Evolutionary conservation across 2,329 filamentous ascomycete species (phyloP).

Genomic region (Aspergillus sp.): DNA sequence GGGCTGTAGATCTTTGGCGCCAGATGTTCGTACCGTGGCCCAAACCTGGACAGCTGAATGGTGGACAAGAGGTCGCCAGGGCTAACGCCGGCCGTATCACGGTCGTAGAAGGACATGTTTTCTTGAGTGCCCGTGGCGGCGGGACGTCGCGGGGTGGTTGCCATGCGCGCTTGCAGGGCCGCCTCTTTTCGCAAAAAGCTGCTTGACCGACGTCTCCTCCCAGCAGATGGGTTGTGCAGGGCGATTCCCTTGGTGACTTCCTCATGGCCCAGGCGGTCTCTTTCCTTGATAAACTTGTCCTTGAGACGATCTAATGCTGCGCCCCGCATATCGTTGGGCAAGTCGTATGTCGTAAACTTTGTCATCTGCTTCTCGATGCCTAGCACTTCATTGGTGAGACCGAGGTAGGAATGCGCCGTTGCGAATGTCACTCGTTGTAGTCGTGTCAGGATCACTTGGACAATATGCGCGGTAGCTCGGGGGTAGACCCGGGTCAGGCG

Average conservation of each 20-base stretch:
- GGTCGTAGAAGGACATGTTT: conserved; percentile 22
- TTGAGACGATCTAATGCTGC: conserved; percentile 80
- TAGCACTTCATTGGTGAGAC: conserved; percentile 84
- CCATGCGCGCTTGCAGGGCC: conserved; percentile 63
- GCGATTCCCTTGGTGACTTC: conserved; percentile 91
- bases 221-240: conserved; percentile 73
- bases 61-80: conserved; percentile 80
- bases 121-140: conserved; percentile 17
- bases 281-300: conserved; percentile 84
- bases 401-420: conserved; percentile 91
- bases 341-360: conserved; percentile 83
- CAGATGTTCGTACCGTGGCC: conserved; percentile 48
- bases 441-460: conserved; percentile 92
- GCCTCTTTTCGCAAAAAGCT: conserved; percentile 77
- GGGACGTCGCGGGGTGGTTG: conserved; percentile 38
- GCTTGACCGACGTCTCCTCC: conserved; percentile 68
- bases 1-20: conserved; percentile 37
- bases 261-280: conserved; percentile 75
- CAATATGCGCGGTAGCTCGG: conserved; percentile 93
- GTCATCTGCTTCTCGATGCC: conserved; percentile 93
- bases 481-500: conserved; percentile 91
- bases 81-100: conserved; percentile 51
- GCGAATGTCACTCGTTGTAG: conserved; percentile 92
- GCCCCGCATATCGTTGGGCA: conserved; percentile 86
- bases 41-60: conserved; percentile 65